Base-by-base conservation (phyloP, 75 land plant species). In the Pinus albicaulis region DNA sequence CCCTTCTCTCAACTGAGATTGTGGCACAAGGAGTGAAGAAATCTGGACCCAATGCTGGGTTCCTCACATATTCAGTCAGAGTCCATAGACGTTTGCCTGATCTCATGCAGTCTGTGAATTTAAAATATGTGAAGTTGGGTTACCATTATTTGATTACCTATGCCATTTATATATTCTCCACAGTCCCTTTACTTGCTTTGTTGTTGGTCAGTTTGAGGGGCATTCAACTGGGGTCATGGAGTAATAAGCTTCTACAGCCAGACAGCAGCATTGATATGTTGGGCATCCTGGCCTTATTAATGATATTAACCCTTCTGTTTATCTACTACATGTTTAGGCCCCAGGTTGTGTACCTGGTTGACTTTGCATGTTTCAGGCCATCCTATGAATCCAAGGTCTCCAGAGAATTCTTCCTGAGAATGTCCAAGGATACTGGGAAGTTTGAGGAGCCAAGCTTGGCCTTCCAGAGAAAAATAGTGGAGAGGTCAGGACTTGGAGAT, bases 91-190 rank as follows among this genome's bases (percentile, higher is more conserved):
- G 91, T 61, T 79, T 95, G 41, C 98, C 98, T 60, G 98, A 95
- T 68, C 89, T 95, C 71, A 80, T 93, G 24, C 90, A 91, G 70
- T 95, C 98, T 15, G 98, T 95, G 41, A 90, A 93, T 73, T 88
- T 95, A 63, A 95, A 91, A 89, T 91, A 95, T 58, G 98, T 95
- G 76, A 95, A 93, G 78, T 75, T 95, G 23, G 98, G 98, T 4
- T 95, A 95, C 80, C 93, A 86, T 75, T 91, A 95, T 74, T 69
- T 95, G 57, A 91, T 93, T 55, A 86, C 81, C 73, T 91, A 93
- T 71, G 93, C 72, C 4, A 20, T 93, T 0, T 93, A 90, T 56
- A 61, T 95, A 74, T 82, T 88, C 23, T 83, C 91, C 13, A 77
- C 38, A 71, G 71, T 77, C 60, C 68, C 80, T 11, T 71, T 61